A percentile compares a stretch with the other conserved stretches of the same genome.
Conservation (phyloP, 306 rosid species). For the Quercus bicolor region DNA sequence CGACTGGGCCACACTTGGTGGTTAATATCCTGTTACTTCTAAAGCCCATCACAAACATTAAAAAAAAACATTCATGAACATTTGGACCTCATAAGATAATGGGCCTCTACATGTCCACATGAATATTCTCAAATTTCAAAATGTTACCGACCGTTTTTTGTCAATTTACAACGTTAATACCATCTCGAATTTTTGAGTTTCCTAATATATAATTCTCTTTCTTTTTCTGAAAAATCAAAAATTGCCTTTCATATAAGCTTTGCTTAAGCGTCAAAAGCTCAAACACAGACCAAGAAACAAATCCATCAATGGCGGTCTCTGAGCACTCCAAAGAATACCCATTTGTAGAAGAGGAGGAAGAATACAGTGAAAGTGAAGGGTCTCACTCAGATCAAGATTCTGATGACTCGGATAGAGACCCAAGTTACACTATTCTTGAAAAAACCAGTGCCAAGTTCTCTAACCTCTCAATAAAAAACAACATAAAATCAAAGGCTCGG, state of each 20-base stretch:
- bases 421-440: conserved; percentile 34
- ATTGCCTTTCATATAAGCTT: neutral
- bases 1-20: too few species aligned
- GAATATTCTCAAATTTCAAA: too few species aligned
- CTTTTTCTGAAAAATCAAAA: too few species aligned
- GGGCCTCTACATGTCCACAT: too few species aligned
- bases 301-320: conserved; percentile 40
- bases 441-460: conserved; percentile 43
- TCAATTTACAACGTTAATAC: too few species aligned
- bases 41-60: too few species aligned
- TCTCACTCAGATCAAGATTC: conserved; percentile 33
- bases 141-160: too few species aligned
- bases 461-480: conserved; percentile 42
- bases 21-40: too few species aligned
- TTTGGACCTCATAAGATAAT: too few species aligned
- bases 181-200: too few species aligned
- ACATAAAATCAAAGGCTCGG: conserved; percentile 38
- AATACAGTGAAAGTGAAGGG: conserved; percentile 29
- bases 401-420: conserved; percentile 44
- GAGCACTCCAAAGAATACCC: neutral
- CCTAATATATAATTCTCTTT: too few species aligned
- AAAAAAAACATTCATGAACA: too few species aligned
- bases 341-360: neutral
- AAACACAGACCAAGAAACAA: neutral
- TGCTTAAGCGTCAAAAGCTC: neutral